Evolutionary conservation across 2,329 filamentous ascomycete species (phyloP).

Genomic region (Penicillium sclerotiorum): DNA sequence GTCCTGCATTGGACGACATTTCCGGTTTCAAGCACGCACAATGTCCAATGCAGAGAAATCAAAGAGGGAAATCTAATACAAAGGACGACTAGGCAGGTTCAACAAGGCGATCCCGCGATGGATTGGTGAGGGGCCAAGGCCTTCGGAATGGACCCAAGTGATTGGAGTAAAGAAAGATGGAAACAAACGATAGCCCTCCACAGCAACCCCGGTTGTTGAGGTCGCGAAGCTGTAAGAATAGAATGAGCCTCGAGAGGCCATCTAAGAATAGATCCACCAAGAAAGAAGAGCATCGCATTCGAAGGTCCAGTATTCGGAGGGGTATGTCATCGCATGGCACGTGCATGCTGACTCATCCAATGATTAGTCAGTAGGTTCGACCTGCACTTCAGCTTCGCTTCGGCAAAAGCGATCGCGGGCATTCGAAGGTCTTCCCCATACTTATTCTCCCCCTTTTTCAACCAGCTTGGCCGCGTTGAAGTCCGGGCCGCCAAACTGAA

Average conservation of each 20-base stretch:
- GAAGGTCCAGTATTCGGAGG: conserved; percentile 16
- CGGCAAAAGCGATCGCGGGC: conserved; percentile 13
- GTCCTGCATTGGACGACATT: conserved; percentile 47
- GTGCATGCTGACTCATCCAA: conserved; percentile 20
- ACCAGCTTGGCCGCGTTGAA: conserved; percentile 4
- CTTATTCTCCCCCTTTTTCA: conserved; percentile 4
- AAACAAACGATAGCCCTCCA: conserved; percentile 10
- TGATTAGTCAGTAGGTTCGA: conserved; percentile 13
- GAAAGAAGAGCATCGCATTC: conserved; percentile 2
- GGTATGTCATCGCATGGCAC: conserved; percentile 27
- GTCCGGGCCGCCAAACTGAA: conserved; percentile 1
- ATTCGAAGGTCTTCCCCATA: conserved; percentile 10
- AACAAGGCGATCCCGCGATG: background rate
- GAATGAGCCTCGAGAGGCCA: conserved; percentile 23
- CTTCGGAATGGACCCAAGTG: background rate
- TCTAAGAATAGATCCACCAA: conserved; percentile 26
- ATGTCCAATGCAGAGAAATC: too few relatives aligned
- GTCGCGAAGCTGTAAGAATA: conserved; percentile 8
- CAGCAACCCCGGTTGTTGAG: conserved; percentile 3
- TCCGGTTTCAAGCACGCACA: conserved; percentile 19
- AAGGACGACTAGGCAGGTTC: background rate
- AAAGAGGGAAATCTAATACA: background rate
- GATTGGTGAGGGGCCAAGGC: background rate
- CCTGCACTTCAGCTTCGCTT: conserved; percentile 23
- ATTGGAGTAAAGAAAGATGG: background rate